Conservation (phyloP, 768 basidiomycete genomes). For the Coprinellus aureogranulatus region DNA sequence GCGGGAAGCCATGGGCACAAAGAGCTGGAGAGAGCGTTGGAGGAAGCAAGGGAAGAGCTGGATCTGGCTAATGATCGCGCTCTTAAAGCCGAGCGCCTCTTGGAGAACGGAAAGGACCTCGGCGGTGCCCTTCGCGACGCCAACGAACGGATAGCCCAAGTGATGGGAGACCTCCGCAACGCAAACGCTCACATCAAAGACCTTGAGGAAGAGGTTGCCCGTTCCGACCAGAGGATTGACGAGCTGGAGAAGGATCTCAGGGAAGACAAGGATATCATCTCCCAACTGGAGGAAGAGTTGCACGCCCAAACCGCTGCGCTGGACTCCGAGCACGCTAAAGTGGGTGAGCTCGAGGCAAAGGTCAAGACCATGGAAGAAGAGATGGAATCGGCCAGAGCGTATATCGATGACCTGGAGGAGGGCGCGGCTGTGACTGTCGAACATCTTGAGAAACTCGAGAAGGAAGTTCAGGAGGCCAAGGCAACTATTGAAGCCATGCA, state of each 20-base stretch:
- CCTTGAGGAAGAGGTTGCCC: conserved; percentile 59
- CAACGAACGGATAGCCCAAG: conserved; percentile 54
- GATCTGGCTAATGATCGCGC: conserved; percentile 58
- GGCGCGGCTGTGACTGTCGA: conserved; percentile 51
- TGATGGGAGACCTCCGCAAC: conserved; percentile 58
- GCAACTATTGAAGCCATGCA: conserved; percentile 45
- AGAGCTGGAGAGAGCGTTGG: conserved; percentile 46
- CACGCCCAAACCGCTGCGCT: conserved; percentile 36
- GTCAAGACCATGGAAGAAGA: conserved; percentile 42
- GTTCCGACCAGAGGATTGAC: conserved; percentile 49
- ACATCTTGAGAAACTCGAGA: conserved; percentile 55
- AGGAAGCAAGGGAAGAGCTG: conserved; percentile 48
- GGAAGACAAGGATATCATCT: conserved; percentile 47
- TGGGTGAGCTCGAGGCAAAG: conserved; percentile 32
- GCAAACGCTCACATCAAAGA: conserved; percentile 58
- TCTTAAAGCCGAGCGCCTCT: conserved; percentile 59
- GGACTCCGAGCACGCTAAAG: conserved; percentile 24
- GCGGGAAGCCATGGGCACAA: conserved; percentile 33
- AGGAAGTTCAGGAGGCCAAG: conserved; percentile 46
- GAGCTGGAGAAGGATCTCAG: conserved; percentile 57
- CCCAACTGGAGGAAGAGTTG: conserved; percentile 46
- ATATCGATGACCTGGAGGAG: conserved; percentile 60
- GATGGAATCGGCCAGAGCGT: conserved; percentile 46
- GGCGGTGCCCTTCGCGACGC: conserved; percentile 67
- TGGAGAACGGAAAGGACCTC: conserved; percentile 65